Evolutionary conservation across 257 asterid species (phyloP).

Genomic region (Solanum ossicruentum): DNA sequence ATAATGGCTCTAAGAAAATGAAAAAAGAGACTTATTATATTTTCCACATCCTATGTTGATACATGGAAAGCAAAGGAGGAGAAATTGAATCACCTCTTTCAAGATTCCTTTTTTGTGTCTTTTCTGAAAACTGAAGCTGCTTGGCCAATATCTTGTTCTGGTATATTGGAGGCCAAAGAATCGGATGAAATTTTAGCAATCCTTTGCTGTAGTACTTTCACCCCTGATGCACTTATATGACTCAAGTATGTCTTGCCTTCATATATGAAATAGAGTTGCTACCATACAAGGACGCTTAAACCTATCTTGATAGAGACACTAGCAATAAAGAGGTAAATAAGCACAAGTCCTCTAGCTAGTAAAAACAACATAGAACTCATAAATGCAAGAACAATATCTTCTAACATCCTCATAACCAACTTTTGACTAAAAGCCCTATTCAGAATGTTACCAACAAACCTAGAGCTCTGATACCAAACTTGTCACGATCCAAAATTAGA

Average conservation of each 20-base stretch:
- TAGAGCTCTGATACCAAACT: too few relatives aligned
- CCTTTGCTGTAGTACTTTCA: slow-evolving; percentile 37
- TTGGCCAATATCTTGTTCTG: slow-evolving; percentile 44
- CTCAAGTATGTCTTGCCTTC: not conserved
- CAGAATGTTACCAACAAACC: too few relatives aligned
- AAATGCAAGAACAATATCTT: slow-evolving; percentile 33
- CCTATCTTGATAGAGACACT: too few relatives aligned
- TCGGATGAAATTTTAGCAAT: slow-evolving; percentile 49
- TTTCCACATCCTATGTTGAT: not conserved
- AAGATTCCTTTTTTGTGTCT: slow-evolving; percentile 45
- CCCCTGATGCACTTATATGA: slow-evolving; percentile 33
- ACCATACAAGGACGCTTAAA: too few relatives aligned
- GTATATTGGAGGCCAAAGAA: not conserved
- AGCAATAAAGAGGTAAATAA: too few relatives aligned
- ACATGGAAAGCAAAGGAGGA: not conserved
- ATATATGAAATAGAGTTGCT: too few relatives aligned
- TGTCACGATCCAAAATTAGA: too few relatives aligned
- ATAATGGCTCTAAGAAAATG: not conserved
- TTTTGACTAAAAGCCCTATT: not conserved
- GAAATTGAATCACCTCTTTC: not conserved
- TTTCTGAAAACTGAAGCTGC: slow-evolving; percentile 54
- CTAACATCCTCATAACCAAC: slow-evolving; percentile 20
- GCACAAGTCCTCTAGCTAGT: slow-evolving; percentile 6
- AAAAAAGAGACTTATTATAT: not conserved
- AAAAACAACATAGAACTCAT: slow-evolving; percentile 48